Percentiles rank a stretch among this genome's conserved stretches.
These are phyloP conservation scores for Dipodascus albidus DNA, from an alignment of 805 yeast genomes.

Conservation along the genomic window DNA sequence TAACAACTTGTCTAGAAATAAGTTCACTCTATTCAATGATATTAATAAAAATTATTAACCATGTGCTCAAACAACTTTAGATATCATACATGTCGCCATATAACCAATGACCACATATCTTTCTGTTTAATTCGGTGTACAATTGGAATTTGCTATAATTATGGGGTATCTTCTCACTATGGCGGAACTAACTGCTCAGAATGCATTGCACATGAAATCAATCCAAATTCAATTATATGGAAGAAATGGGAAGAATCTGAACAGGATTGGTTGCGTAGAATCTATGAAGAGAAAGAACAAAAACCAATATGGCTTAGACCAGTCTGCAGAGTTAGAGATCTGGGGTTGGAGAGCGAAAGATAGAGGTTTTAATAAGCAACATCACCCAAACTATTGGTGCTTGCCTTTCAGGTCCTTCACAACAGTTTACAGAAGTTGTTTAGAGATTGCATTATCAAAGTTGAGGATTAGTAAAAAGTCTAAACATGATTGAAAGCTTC, in stretches of 20 bases:
- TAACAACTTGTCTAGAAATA: no score
- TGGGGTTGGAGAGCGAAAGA: not conserved
- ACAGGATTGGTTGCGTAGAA: not conserved
- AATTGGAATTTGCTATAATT: not conserved
- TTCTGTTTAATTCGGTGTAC: not conserved
- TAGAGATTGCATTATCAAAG: no score
- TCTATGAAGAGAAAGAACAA: not conserved
- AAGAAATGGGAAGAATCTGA: not conserved
- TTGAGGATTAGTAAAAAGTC: no score
- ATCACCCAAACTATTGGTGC: no score
- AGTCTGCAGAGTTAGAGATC: not conserved
- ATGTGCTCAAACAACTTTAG: not conserved
- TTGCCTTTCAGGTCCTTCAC: no score
- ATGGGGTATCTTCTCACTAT: not conserved
- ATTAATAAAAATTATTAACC: no score
- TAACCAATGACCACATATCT: not conserved
- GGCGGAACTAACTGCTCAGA: not conserved
- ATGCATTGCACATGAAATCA: not conserved
- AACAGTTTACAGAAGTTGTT: no score
- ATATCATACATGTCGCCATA: not conserved
- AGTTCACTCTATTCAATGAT: no score
- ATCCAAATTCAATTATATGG: not conserved
- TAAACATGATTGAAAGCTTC: no score
- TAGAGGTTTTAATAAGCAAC: not conserved
- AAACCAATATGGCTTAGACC: not conserved